These are phyloP conservation scores for Saccharomyces cerevisiae DNA, from an alignment of 805 yeast species.

Conservation along the genomic window DNA sequence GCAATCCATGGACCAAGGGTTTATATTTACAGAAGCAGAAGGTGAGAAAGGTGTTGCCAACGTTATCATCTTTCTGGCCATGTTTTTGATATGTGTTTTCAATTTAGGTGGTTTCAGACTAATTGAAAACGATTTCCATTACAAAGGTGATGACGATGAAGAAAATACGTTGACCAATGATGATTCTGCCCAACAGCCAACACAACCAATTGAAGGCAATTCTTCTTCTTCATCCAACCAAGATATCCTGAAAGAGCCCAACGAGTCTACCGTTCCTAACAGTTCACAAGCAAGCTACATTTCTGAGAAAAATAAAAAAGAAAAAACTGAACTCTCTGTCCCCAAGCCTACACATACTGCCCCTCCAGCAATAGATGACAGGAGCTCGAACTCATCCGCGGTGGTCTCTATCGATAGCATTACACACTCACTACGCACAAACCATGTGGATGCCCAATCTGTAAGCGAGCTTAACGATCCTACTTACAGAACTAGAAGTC, in stretches of 20 bases:
- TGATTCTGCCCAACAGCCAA: background rate
- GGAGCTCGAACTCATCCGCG: background rate
- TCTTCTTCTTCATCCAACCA: background rate
- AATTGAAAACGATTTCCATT: conserved; percentile 58
- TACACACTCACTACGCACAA: background rate
- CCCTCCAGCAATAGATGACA: background rate
- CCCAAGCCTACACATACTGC: background rate
- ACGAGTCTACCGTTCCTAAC: background rate
- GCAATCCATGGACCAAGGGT: conserved; percentile 57
- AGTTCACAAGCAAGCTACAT: background rate
- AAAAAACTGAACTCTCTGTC: background rate
- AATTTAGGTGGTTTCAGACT: conserved; percentile 68
- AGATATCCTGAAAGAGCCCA: background rate
- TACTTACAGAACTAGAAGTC: conserved; percentile 9
- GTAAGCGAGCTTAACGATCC: background rate
- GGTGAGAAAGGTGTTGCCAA: conserved; percentile 77
- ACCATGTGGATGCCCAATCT: background rate
- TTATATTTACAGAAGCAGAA: conserved; percentile 47
- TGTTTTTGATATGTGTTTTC: conserved; percentile 59
- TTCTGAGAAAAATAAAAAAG: background rate
- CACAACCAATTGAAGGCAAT: background rate
- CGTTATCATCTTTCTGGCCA: conserved; percentile 65
- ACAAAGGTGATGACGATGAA: conserved; percentile 14
- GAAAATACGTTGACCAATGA: conserved; percentile 12
- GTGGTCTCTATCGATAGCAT: background rate